phyloP scores from a whole-genome alignment of 176 grass and related monocot species.

The Phyllostachys edulis region DNA sequence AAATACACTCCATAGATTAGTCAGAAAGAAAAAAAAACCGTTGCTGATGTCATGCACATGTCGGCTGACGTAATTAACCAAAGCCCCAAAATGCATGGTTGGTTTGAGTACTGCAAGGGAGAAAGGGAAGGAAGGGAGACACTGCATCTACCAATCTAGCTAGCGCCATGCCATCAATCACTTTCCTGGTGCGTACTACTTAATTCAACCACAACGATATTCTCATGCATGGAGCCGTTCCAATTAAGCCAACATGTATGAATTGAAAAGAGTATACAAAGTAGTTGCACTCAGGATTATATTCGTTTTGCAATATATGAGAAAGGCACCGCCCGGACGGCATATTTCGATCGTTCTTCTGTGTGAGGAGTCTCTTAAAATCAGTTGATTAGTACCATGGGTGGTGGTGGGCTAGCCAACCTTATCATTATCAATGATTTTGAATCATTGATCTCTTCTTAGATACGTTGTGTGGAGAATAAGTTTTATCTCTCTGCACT shows the following conservation, averaged over 20 bases:
- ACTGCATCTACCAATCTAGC: neutral
- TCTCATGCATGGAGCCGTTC: neutral
- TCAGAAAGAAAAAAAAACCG: neutral
- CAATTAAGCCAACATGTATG: neutral
- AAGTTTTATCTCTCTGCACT: no score
- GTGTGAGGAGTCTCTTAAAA: neutral
- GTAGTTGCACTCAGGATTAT: neutral
- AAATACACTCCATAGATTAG: neutral
- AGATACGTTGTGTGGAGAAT: no score
- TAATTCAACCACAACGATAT: neutral
- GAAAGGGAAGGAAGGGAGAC: neutral
- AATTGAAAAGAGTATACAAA: neutral
- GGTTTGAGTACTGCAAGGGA: neutral
- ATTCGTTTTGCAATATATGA: neutral
- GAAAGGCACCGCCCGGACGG: neutral
- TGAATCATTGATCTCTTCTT: no score
- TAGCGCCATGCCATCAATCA: conserved; percentile 9
- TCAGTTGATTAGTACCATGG: no score
- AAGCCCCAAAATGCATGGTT: no score
- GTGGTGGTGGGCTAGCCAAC: no score
- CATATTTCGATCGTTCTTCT: neutral
- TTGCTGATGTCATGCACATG: conserved; percentile 21
- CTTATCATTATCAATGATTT: no score
- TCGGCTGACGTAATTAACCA: neutral
- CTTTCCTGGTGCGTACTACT: neutral